Evolutionary conservation across 1,284 basidiomycete genomes (phyloP), one percentile per base, ranked within the genome.

Genomic region (Ustilago trichophora): DNA sequence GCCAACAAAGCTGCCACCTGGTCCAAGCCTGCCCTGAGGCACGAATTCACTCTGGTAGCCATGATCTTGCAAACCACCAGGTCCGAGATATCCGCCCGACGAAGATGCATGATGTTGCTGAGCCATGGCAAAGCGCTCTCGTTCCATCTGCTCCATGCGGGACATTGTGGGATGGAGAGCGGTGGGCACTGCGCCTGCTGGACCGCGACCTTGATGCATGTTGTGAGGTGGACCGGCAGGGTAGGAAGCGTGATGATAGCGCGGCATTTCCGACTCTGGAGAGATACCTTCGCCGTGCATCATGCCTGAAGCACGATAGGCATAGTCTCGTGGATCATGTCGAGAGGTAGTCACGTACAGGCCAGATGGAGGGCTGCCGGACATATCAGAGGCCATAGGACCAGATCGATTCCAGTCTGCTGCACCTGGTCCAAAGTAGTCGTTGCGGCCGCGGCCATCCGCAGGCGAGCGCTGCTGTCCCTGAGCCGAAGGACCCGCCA

Each of bases 401-500:
- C 29, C 35, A 6, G 38, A n/a, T 22, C 65, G 58, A 22, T 33
- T 13, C 47, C 65, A 56, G 2, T 68, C 58, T 1, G 45, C 34
- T 5, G 50, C 41, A n/a, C 44, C 44, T 6, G 52, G 40, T 4
- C 35, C 64, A 32, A 67, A 67, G 46, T 68, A 58, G n/a, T 68
- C 65, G 42, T n/a, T 51, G 40, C 65, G 58, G 7, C 13, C 44
- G 13, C 65, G 57, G 9, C 29, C 24, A 22, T 68, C 65, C 1
- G 24, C 32, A 6, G 65, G 54, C 8, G 65, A 68, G 7, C 49
- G 57, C 32, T 62, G 58, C 35, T 46, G 56, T 6, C 49, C 49
- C 4, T 16, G 25, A 2, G 40, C 4, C 19, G 55, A 6, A 27
- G 64, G 52, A 2, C 37, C 53, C 3, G 65, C 50, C 54, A 68